These are phyloP conservation scores for Micromonas pusilla DNA, from an alignment of 139 green algal species.

Conservation along the genomic window DNA sequence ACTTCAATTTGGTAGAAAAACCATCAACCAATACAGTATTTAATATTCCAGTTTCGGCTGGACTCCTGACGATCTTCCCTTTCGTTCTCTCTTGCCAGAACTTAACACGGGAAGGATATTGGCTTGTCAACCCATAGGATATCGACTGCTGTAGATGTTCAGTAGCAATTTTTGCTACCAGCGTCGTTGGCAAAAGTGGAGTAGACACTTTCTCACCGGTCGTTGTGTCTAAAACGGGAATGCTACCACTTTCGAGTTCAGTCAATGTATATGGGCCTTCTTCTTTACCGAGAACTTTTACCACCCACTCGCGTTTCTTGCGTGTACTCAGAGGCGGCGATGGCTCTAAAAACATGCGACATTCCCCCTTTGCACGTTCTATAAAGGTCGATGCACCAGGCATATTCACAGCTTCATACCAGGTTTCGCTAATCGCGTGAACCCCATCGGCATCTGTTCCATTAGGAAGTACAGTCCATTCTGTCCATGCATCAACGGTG, in stretches of 20 bases:
- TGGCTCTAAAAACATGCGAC: background rate
- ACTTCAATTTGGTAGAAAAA: background rate
- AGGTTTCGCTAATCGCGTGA: background rate
- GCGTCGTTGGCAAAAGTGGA: background rate
- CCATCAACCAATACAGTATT: background rate
- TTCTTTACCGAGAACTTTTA: background rate
- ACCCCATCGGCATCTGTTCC: background rate
- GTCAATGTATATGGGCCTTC: background rate
- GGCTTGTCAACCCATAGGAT: background rate
- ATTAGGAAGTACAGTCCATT: background rate
- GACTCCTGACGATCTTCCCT: background rate
- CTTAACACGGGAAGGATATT: background rate
- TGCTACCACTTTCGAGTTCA: background rate
- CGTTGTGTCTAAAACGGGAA: background rate
- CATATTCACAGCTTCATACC: background rate
- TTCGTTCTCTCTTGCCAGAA: background rate
- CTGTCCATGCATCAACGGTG: background rate
- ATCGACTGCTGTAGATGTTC: background rate
- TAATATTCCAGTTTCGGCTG: background rate
- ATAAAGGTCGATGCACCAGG: background rate
- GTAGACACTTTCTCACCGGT: background rate
- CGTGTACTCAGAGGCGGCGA: background rate
- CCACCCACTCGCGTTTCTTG: background rate
- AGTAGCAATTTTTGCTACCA: background rate
- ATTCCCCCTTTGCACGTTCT: background rate